These are phyloP conservation scores for Colletotrichum endophyticum DNA, from an alignment of 2,329 filamentous ascomycete genomes.

Conservation along the genomic window DNA sequence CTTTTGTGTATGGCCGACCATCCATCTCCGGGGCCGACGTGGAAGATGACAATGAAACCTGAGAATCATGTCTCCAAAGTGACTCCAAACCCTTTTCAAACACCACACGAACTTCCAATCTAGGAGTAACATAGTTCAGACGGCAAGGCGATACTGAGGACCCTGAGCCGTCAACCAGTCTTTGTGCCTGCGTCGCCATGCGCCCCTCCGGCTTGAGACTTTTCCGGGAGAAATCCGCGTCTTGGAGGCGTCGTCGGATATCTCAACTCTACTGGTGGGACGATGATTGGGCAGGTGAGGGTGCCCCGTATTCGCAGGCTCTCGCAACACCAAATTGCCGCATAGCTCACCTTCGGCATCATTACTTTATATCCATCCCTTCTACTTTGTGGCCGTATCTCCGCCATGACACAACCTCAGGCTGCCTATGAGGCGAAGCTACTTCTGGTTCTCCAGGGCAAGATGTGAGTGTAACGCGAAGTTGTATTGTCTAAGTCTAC, in stretches of 20 bases:
- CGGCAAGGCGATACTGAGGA: accelerated
- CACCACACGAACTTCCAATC: background rate
- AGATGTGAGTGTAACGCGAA: background rate
- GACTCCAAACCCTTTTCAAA: background rate
- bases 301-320: background rate
- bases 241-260: background rate
- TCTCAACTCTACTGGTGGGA: background rate
- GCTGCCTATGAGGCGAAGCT: no score
- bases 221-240: background rate
- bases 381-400: background rate
- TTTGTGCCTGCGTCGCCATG: background rate
- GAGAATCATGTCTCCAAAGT: background rate
- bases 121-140: background rate
- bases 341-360: background rate
- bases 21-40: background rate
- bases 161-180: background rate
- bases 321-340: background rate
- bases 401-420: background rate
- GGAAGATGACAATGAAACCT: background rate
- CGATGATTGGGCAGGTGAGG: background rate
- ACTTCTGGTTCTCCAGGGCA: no score
- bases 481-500: background rate
- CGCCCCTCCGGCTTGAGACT: background rate
- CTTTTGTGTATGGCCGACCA: background rate
- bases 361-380: background rate